Base-by-base conservation (phyloP, 345 rosid genomes). In the Nephelium lappaceum region DNA sequence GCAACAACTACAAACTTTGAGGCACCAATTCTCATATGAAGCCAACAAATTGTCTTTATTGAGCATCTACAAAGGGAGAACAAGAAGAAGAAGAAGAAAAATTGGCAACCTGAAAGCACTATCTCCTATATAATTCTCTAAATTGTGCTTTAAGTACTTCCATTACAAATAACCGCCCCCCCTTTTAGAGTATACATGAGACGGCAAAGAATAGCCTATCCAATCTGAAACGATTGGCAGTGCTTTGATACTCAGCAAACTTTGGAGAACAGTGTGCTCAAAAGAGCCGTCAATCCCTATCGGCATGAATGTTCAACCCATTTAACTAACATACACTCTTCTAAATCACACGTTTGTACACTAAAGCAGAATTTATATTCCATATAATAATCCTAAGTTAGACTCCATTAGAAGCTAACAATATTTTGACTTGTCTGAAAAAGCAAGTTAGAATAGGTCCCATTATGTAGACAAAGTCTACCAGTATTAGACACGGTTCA, bases 381-480 rank as follows among this genome's bases (percentile, higher is more conserved):
- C n/a, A n/a, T n/a, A n/a, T n/a, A n/a, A n/a, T n/a, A n/a, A 8
- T 23, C 24, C 24, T 6, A 45, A 1, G 2, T 3, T 5, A 15
- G 31, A 11, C 36, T 19, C 15, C 42, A 18, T 27, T 64, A 11
- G 21, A 43, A 63, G 51, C 19, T 36, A 75, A 49, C 14, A 18
- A 27, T 0, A 16, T 74, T 19, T 63, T 8, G 42, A 9, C 58
- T 25, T 43, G 8, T n/a, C 67, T 25, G 4, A 62, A 62, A 62
- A 24, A 24, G 15, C 11, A 25, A 25, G 38, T 10, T 23, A 14
- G 38, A 62, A 68, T 11, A 45, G 38, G 38, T 67, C 51, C 69
- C 66, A 78, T 71, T 78, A 61, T 60, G 75, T n/a, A 61, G 75
- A 70, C 24, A 49, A 62, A 3, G 41, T 31, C 8, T 19, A 31